Evolutionary conservation across 805 yeast species (phyloP), one percentile per base, ranked within the genome.

Genomic region (Phaffomyces antillensis): DNA sequence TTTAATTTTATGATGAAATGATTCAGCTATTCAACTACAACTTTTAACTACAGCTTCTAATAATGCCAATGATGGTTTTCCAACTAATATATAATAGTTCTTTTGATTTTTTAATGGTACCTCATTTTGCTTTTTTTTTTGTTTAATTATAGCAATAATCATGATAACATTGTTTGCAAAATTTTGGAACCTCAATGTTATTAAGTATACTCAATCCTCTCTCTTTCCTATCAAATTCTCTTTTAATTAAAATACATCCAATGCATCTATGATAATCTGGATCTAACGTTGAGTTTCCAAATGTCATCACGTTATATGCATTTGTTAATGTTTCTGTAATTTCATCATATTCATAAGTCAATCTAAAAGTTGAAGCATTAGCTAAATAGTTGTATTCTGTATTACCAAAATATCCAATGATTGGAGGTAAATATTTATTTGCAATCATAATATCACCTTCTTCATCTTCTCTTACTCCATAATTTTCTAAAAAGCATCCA

Each of bases 321-420:
- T 78, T 79, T 35, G 63, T 55, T 26, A 79, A 56, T 76, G 79
- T 72, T 4, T 62, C 58, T 3, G 52, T 45, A 6, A 67, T 63
- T 54, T 80, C 84, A 0, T 54, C 55, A 12, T 60, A 55, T 3
- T 66, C 67, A 55, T 78, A 81, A 20, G 72, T 69, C 40, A 77
- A 58, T 50, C 77, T 74, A 59, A 81, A 80, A 0, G 86, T 80
- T 1, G 85, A 79, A 0, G 74, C 71, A 54, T 80, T 81, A 3
- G 84, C 70, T 0, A 59, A 48, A 47, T 59, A 75, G 0, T 72
- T 58, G 41, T 67, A 64, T 23, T 67, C 49, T 3, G 64, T 52
- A 52, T 80, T 81, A 4, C 77, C 71, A 41, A 67, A 62, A 52
- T 79, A 79, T 0, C 80, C 68, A 16, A 80, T 65, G 33, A 80